Percentiles rank a stretch among this genome's conserved stretches.
phyloP scores from a whole-genome alignment of 2,329 filamentous ascomycete species.

The Hirsutella thompsonii region DNA sequence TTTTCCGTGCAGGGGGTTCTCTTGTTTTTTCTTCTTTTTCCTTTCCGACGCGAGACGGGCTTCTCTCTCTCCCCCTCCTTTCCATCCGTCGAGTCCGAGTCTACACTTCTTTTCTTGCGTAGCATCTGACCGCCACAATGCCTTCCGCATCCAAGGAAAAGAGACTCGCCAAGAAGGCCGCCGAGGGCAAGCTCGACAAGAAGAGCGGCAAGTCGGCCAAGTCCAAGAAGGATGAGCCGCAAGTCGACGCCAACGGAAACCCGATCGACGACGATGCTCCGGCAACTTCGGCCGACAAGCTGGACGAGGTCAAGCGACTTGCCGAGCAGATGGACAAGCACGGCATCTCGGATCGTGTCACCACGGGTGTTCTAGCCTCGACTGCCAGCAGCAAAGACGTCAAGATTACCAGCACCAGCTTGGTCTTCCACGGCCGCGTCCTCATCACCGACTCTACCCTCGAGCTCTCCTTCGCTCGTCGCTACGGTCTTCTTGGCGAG shows the following conservation, averaged over 20 bases:
- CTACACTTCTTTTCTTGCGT: background rate
- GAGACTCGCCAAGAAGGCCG: slow-evolving; percentile 58
- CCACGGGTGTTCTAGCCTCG: slow-evolving; percentile 89
- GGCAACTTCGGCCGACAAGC: slow-evolving; percentile 58
- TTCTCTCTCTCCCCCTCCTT: background rate
- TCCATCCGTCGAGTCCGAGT: background rate
- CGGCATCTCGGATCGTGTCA: slow-evolving; percentile 93
- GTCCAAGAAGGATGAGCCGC: slow-evolving; percentile 57
- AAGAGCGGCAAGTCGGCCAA: slow-evolving; percentile 61
- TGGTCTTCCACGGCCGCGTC: slow-evolving; percentile 97
- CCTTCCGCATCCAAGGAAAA: slow-evolving; percentile 60
- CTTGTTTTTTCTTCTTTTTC: background rate
- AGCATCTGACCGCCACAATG: slow-evolving; percentile 33
- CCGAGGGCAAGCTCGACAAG: slow-evolving; percentile 57
- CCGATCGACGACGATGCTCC: slow-evolving; percentile 45
- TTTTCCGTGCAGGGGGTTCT: background rate
- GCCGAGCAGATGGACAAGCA: slow-evolving; percentile 91
- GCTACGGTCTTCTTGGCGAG: slow-evolving; percentile 92
- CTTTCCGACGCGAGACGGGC: background rate
- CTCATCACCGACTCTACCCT: slow-evolving; percentile 88
- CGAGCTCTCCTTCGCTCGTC: slow-evolving; percentile 83
- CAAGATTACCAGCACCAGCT: slow-evolving; percentile 85
- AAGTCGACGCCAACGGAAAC: slow-evolving; percentile 52
- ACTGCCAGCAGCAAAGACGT: slow-evolving; percentile 78
- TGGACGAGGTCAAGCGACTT: slow-evolving; percentile 74